These are phyloP conservation scores for Trichoderma koningii DNA, from an alignment of 2,329 filamentous ascomycete species.

Conservation along the genomic window DNA sequence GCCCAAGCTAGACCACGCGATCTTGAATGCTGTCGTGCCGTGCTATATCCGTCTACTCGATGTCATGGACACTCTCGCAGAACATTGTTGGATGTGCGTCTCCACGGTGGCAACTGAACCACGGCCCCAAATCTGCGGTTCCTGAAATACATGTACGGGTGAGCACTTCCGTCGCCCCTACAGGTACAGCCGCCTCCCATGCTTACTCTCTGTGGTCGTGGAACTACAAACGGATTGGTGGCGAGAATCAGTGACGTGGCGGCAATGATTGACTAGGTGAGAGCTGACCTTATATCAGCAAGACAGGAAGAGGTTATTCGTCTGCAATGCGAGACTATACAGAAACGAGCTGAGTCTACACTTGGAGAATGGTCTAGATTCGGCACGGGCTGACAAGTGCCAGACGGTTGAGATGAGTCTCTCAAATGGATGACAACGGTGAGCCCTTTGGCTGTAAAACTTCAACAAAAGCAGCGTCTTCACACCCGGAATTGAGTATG, in stretches of 20 bases:
- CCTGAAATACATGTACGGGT: constrained; percentile 47
- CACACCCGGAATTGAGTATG: too few species aligned
- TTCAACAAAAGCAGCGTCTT: too few species aligned
- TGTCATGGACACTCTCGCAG: constrained; percentile 41
- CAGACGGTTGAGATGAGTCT: not conserved
- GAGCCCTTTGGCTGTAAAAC: too few species aligned
- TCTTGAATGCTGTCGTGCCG: constrained; percentile 42
- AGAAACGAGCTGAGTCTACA: constrained; percentile 31
- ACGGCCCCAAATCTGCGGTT: constrained; percentile 41
- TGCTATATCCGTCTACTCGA: constrained; percentile 45
- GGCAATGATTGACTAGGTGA: constrained; percentile 16
- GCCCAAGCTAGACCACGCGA: constrained; percentile 38
- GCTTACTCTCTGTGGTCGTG: constrained; percentile 39
- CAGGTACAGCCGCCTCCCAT: constrained; percentile 40
- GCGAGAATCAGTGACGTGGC: constrained; percentile 29
- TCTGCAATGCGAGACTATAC: constrained; percentile 36
- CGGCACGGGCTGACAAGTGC: constrained; percentile 4
- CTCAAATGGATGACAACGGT: not conserved
- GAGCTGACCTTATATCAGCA: constrained; percentile 23
- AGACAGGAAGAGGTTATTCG: constrained; percentile 32
- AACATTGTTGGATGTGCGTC: constrained; percentile 39
- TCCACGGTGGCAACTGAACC: constrained; percentile 34
- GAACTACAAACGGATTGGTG: constrained; percentile 37
- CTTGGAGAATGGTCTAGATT: constrained; percentile 30
- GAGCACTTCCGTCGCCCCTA: constrained; percentile 43